Base-by-base conservation (phyloP, 306 rosid species). In the Gastrolobium bilobum region DNA sequence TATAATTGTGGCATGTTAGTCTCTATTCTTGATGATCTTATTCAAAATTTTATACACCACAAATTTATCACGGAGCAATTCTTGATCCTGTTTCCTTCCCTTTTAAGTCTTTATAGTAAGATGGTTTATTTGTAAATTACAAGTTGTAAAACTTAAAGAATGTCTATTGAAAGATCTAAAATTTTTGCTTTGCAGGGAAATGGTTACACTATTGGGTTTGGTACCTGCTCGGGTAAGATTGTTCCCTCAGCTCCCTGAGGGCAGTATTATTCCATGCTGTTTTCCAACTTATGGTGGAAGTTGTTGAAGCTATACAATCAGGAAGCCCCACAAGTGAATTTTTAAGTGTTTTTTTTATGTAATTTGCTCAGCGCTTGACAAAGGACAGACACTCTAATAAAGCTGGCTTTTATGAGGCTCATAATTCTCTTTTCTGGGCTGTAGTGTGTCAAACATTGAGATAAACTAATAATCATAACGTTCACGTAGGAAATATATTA, bases 201-300 rank as follows among this genome's bases (percentile, higher is more conserved):
- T 57, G 92, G 90, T 60, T 92, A 92, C 94, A 94, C 84, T 14
- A 64, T 94, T 56, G 98, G 98, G 39, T 94, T 94, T 10, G 97
- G 98, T 4, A 86, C 82, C 13, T 94, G 98, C 90, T 62, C 89
- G 0, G 98, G 98, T 61, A 94, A 89, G 88, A 71, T 94, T 73
- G 77, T 83, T 54, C 97, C 97, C 11, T 44, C 97, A 40, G 81
- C 83, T 47, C 84, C 86, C 10, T 89, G 82, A 88, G 42, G 68
- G 38, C 31, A 47, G 6, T 46, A 20, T 15, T 80, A 67, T 63
- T 81, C 39, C 50, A 8, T 35, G 29, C 11, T 68, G 50, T 34
- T 61, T 7, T 57, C 38, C 70, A 40, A 40, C 26, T 35, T 29
- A 56, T 13, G 71, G 71, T 7, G 63, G 63, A 13, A 50, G 10